Evolutionary conservation across 148 eudicot species (phyloP).

Genomic region (Spergularia bocconei): DNA sequence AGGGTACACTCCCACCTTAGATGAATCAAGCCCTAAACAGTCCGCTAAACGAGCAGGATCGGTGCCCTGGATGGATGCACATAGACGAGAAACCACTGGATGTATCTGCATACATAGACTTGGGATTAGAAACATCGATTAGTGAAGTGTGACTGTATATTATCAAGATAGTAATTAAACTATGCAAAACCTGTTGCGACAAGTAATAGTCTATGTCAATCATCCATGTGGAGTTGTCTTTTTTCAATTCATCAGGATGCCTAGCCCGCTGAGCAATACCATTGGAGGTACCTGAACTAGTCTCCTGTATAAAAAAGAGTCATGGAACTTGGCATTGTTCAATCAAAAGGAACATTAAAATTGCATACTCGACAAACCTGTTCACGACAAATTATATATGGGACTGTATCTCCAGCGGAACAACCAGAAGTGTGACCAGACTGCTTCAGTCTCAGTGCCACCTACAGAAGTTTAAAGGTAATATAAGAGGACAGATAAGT

Average conservation of each 20-base stretch:
- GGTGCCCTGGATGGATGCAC: constrained; percentile 97
- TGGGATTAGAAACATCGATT: constrained; percentile 16
- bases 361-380: constrained; percentile 49
- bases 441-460: constrained; percentile 81
- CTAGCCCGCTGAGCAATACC: constrained; percentile 99
- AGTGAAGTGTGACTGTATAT: background rate
- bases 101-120: constrained; percentile 59
- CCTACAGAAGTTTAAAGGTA: constrained; percentile 36
- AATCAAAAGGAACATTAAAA: constrained; percentile 7
- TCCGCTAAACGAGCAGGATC: constrained; percentile 94
- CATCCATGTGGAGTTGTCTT: constrained; percentile 75
- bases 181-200: constrained; percentile 72
- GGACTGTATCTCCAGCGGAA: constrained; percentile 98
- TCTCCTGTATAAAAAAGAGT: constrained; percentile 46
- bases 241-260: constrained; percentile 93
- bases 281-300: constrained; percentile 46
- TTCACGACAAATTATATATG: constrained; percentile 87
- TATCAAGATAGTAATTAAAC: background rate
- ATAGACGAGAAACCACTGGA: constrained; percentile 95
- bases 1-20: constrained; percentile 50
- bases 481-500: background rate
- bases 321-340: background rate
- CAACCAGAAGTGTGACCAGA: constrained; percentile 80
- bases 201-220: constrained; percentile 93
- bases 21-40: constrained; percentile 93